A percentile compares a stretch with the other conserved stretches of the same genome.
phyloP scores from a whole-genome alignment of 1,284 basidiomycete species.

The Moesziomyces parantarcticus region DNA sequence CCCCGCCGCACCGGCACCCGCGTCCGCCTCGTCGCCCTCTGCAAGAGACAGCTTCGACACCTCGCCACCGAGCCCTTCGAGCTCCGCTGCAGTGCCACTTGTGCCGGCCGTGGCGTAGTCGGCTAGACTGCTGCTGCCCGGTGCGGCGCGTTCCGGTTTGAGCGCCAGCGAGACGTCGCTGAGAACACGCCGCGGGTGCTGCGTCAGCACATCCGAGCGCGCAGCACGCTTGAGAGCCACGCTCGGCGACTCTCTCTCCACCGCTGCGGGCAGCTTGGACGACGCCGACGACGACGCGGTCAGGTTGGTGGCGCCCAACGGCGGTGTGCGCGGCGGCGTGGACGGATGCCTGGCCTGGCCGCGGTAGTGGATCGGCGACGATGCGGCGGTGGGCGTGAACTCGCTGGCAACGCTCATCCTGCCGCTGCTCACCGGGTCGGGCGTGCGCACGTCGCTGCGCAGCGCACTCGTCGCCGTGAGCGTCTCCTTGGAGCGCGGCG shows the following conservation, averaged over 20 bases:
- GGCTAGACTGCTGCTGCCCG: constrained; percentile 8
- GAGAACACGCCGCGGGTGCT: constrained; percentile 45
- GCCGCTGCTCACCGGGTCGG: constrained; percentile 38
- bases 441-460: constrained; percentile 20
- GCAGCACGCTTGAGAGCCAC: constrained; percentile 16
- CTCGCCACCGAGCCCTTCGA: constrained; percentile 8
- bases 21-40: not conserved
- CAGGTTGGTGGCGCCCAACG: constrained; percentile 25
- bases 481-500: constrained; percentile 7
- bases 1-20: not conserved
- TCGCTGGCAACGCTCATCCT: constrained; percentile 44
- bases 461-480: constrained; percentile 5
- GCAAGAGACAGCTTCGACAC: constrained; percentile 11
- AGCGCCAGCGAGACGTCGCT: constrained; percentile 58
- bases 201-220: constrained; percentile 8
- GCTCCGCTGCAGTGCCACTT: not conserved
- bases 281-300: constrained; percentile 42
- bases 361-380: constrained; percentile 32
- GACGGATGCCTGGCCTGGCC: constrained; percentile 41
- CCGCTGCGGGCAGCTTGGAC: constrained; percentile 13
- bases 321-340: constrained; percentile 42
- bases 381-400: constrained; percentile 28
- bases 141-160: constrained; percentile 14
- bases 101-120: constrained; percentile 4
- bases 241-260: constrained; percentile 8